These are phyloP conservation scores for Nemania abortiva DNA, from an alignment of 2,329 filamentous ascomycete genomes.

Conservation along the genomic window DNA sequence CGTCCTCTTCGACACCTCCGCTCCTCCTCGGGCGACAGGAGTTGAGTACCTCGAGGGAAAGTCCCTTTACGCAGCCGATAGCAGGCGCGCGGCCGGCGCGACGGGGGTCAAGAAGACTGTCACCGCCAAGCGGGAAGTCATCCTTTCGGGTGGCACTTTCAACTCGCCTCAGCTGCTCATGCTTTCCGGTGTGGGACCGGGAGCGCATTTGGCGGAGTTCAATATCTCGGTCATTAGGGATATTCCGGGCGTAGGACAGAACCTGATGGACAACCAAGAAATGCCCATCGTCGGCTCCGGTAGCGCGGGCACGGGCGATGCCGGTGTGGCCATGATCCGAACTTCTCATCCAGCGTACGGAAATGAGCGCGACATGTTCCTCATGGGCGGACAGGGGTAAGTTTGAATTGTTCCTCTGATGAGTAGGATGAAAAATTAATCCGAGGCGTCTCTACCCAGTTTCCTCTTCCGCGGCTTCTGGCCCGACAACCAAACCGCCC, in stretches of 20 bases:
- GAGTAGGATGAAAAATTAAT: no score
- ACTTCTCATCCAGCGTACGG: slow-evolving; percentile 31
- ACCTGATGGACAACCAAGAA: slow-evolving; percentile 59
- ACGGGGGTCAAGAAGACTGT: slow-evolving; percentile 44
- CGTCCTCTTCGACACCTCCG: slow-evolving; percentile 35
- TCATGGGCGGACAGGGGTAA: slow-evolving; percentile 37
- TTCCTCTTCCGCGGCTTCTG: slow-evolving; percentile 43
- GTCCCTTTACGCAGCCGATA: slow-evolving; percentile 49
- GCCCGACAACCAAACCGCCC: slow-evolving; percentile 42
- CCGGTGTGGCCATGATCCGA: slow-evolving; percentile 34
- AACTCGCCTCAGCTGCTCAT: slow-evolving; percentile 63
- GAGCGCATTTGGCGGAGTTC: slow-evolving; percentile 54
- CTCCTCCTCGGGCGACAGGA: slow-evolving; percentile 35
- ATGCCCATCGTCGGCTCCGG: slow-evolving; percentile 49
- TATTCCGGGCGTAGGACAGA: slow-evolving; percentile 61
- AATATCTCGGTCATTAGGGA: slow-evolving; percentile 58
- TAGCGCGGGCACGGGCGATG: slow-evolving; percentile 22
- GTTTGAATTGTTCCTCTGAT: background rate
- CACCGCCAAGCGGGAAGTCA: slow-evolving; percentile 57
- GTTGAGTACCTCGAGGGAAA: slow-evolving; percentile 44
- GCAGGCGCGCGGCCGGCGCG: slow-evolving; percentile 43
- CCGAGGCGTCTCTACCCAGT: background rate
- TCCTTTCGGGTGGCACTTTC: slow-evolving; percentile 61
- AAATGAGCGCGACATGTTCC: slow-evolving; percentile 40
- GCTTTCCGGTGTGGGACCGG: slow-evolving; percentile 61